Evolutionary conservation across 129 eudicot species (phyloP), one percentile per base, ranked within the genome.

Genomic region (Flaveria brownii): DNA sequence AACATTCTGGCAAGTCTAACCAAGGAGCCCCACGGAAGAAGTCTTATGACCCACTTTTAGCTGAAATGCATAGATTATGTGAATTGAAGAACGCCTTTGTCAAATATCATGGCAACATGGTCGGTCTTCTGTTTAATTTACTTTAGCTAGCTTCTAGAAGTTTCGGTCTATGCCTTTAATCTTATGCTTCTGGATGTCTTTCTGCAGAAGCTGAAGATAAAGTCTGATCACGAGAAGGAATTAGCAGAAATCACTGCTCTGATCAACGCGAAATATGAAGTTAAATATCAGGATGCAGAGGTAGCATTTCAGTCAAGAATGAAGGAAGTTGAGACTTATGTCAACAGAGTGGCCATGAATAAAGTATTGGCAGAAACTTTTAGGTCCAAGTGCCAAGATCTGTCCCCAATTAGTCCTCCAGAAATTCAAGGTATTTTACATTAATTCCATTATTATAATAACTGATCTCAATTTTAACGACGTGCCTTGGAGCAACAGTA

Each of bases 211-310:
- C 36, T 46, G 78, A 78, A 68, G 82, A 84, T 93, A 73, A 79
- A 87, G 74, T 82, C 86, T 61, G 92, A 93, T 4, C 77, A 87
- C 26, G 96, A 89, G 59, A 88, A 85, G 83, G 97, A 88, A 85
- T 74, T 88, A 30, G 88, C 80, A 30, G 92, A 90, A 73, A 18
- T 76, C n/a, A 45, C 74, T 72, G 88, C 86, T 78, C 85, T 73
- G 78, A 73, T 90, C 39, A 86, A 63, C 20, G 79, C 49, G 5
- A 87, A 87, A 62, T 93, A 93, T 42, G 92, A 88, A 23, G 74
- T 59, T 46, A 90, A 81, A 83, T 73, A 55, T 68, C 81, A 83
- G 70, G 89, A 88, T 8, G 88, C 84, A 23, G 93, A 90, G 52
- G 26, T 78, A 28, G 86, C 87, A 7, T 88, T 75, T 83, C 71